Evolutionary conservation across 1,284 basidiomycete species (phyloP), one percentile per base, ranked within the genome.

Genomic region (Malassezia nana): DNA sequence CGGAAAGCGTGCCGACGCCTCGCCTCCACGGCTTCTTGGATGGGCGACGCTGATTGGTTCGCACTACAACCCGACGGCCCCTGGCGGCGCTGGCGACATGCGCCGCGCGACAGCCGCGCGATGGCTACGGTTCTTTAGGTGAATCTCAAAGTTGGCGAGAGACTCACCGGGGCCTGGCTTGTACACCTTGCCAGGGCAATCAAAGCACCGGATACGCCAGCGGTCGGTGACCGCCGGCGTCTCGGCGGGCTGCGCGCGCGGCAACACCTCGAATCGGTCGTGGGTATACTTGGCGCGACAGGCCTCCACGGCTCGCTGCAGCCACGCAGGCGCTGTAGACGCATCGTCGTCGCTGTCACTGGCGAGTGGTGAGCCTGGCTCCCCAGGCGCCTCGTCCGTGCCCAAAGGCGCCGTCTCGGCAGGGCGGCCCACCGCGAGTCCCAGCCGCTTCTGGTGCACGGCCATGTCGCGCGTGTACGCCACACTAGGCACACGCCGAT

Each of bases 131-230:
- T 88, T 87, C 76, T 81, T 82, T 55, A 95, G 77, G 76, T 98
- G 92, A 22, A 95, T 85, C 71, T 90, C 87, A 68, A 91, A 98
- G 75, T 95, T 95, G 53, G 80, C 80, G 47, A 96, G 77, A 12
- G 85, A 85, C 75, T 92, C 84, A n/a, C 81, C 86, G 3, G 88
- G 88, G 25, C 92, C 92, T 26, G 89, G 84, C 62, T 86, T 90
- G 79, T 96, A 98, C 52, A 89, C 88, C 80, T 90, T 90, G 68
- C 87, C 88, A 60, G 89, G 89, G 75, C 92, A 96, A 75, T 96
- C 92, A 56, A 84, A 73, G 75, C 92, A 98, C 75, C 88, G 90
- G 67, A 95, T 81, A 18, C 90, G 81, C 90, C 91, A 96, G 74
- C 91, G 87, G 1, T 62, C 55, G 28, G 50, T 53, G 3, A 56